Base-by-base conservation (phyloP, 352 stramenopile species). In the Phytophthora fragariae region DNA sequence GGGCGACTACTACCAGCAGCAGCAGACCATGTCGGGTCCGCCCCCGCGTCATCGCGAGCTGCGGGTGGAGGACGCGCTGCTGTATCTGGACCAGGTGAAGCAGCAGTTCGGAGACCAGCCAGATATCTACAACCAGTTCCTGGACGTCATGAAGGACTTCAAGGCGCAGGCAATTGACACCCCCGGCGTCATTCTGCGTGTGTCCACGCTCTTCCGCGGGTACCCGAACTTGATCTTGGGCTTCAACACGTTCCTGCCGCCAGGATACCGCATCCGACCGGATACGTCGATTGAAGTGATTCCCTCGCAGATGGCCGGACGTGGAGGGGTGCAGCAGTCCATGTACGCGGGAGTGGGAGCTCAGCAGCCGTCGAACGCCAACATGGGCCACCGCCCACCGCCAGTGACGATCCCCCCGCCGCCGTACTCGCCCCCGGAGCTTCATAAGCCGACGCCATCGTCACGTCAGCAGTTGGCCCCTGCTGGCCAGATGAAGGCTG, bases 61-160 rank as follows among this genome's bases (percentile, higher is more conserved):
- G 2, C 84, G 89, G 41, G 98, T 99, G 10, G 98, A 99, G 80
- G 98, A 99, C 83, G 98, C 98, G n/a, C 84, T 99, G 41, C 83
- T 99, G 37, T 99, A 99, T 77, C 82, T 99, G 12, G 98, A 99
- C 76, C 97, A 99, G 85, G 98, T 99, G 56, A 99, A 99, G 83
- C 97, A 99, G 76, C 97, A 99, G 85, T 99, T 99, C 85, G 94
- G 95, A 46, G 97, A 99, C 81, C 96, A 99, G 71, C 97, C 97
- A 0, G 96, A 99, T 70, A 99, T 99, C 47, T 99, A 99, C 93
- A 99, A 99, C 86, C 97, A 99, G 79, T 99, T 99, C 73, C 80
- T 99, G 53, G 98, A 99, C 76, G 99, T 99, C 65, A 99, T 99
- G 98, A 99, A 99, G 89, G 98, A 99, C 49, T 99, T 99, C 80